These are phyloP conservation scores for Rhizodiscina lignyota DNA, from an alignment of 495 filamentous ascomycete species.

Conservation along the genomic window DNA sequence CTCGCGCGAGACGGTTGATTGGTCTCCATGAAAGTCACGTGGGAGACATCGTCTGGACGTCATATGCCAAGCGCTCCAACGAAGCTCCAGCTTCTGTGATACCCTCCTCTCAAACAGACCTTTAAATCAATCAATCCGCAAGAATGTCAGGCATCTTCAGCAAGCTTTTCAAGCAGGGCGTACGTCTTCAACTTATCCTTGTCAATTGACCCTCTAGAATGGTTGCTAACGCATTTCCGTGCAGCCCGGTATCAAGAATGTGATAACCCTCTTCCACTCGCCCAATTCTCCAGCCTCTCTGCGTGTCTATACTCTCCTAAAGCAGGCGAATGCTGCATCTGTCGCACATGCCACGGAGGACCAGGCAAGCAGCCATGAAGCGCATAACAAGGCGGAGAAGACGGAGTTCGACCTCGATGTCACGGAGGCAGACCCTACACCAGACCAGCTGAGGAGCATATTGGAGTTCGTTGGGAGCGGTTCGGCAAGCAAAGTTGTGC, in stretches of 20 bases:
- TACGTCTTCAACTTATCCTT: too few relatives aligned
- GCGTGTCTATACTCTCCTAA: conserved; percentile 53
- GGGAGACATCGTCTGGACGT: too few relatives aligned
- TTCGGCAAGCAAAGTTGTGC: conserved; percentile 41
- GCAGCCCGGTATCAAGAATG: conserved; percentile 36
- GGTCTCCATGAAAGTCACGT: too few relatives aligned
- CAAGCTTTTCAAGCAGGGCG: too few relatives aligned
- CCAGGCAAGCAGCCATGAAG: conserved; percentile 42
- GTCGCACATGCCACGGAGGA: conserved; percentile 43
- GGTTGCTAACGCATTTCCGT: too few relatives aligned
- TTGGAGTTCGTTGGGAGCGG: conserved; percentile 61
- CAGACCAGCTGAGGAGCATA: conserved; percentile 72
- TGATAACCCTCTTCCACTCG: conserved; percentile 92
- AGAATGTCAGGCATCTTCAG: too few relatives aligned
- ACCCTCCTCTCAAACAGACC: too few relatives aligned
- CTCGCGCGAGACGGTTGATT: too few relatives aligned
- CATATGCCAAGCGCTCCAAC: too few relatives aligned
- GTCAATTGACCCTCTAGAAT: too few relatives aligned
- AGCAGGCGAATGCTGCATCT: conserved; percentile 49
- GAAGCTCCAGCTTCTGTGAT: too few relatives aligned
- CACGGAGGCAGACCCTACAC: conserved; percentile 62
- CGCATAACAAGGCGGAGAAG: conserved; percentile 35
- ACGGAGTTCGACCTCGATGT: conserved; percentile 75
- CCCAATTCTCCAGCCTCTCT: conserved; percentile 46
- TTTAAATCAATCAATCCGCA: too few relatives aligned